phyloP scores from a whole-genome alignment of 331 rosid species.

The Erythrophleum ivorense region DNA sequence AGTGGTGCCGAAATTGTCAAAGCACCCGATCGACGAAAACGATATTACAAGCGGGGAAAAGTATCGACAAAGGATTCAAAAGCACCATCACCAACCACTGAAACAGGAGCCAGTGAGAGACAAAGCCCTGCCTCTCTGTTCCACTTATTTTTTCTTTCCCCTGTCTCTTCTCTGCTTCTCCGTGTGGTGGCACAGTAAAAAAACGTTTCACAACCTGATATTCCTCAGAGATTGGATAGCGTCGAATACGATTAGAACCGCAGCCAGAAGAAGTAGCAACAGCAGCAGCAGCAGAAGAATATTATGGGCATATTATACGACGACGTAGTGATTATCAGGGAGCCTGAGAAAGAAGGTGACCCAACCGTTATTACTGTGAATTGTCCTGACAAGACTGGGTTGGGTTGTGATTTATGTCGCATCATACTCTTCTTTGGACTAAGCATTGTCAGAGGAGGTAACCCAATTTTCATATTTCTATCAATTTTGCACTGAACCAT shows the following conservation, averaged over 20 bases:
- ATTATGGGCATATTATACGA: constrained; percentile 83
- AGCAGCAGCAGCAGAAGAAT: constrained; percentile 14
- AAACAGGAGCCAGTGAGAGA: constrained; percentile 5
- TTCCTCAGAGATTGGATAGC: not conserved
- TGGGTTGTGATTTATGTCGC: constrained; percentile 95
- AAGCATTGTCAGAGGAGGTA: constrained; percentile 94
- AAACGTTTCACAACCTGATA: not conserved
- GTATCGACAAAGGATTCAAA: constrained; percentile 35
- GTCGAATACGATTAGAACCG: not conserved
- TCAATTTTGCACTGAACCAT: not conserved
- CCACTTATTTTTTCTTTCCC: not conserved
- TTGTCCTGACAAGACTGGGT: constrained; percentile 94
- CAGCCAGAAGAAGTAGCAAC: not conserved
- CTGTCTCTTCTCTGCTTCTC: not conserved
- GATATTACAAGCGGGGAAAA: not conserved
- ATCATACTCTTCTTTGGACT: constrained; percentile 89
- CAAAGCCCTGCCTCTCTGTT: constrained; percentile 2
- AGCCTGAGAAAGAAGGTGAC: constrained; percentile 71
- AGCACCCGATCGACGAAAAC: not conserved
- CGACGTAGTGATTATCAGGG: constrained; percentile 72
- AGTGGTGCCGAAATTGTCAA: not conserved
- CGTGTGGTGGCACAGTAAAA: not conserved
- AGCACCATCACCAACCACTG: constrained; percentile 28
- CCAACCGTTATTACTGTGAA: constrained; percentile 80
- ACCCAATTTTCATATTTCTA: not conserved